Conservation (phyloP, 345 rosid species). For the Melaleuca alternifolia region DNA sequence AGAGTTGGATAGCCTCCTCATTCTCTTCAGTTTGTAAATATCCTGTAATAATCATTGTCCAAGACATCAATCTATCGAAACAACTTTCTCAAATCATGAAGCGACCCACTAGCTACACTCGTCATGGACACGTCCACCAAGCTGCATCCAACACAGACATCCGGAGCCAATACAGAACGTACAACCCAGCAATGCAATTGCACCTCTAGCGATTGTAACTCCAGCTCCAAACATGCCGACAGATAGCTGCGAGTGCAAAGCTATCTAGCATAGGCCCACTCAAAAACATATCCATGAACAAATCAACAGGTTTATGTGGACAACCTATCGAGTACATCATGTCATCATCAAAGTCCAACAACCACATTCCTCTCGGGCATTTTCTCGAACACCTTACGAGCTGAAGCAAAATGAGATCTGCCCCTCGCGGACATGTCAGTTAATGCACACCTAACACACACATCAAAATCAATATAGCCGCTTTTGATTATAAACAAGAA, state of each 20-base stretch:
- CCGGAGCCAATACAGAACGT: conserved; percentile 33
- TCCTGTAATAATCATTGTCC: conserved; percentile 71
- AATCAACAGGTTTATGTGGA: conserved; percentile 30
- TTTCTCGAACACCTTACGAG: conserved; percentile 51
- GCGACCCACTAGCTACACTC: conserved; percentile 33
- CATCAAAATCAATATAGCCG: too few relatives aligned
- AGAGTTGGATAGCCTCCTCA: conserved; percentile 25
- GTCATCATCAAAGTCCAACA: conserved; percentile 41
- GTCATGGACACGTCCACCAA: conserved; percentile 77
- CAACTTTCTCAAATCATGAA: conserved; percentile 43
- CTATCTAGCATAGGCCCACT: conserved; percentile 45
- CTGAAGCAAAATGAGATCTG: conserved; percentile 26
- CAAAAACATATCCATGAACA: conserved; percentile 46
- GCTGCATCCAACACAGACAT: conserved; percentile 65
- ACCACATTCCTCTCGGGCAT: conserved; percentile 53
- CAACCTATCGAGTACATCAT: conserved; percentile 40
- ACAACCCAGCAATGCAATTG: conserved; percentile 67
- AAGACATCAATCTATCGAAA: conserved; percentile 72
- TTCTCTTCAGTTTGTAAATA: conserved; percentile 27
- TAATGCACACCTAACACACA: too few relatives aligned
- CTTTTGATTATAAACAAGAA: too few relatives aligned
- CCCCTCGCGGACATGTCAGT: conserved; percentile 15
- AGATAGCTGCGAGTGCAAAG: conserved; percentile 33
- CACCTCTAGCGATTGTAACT: conserved; percentile 18
- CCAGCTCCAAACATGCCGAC: conserved; percentile 45